A percentile compares a stretch with the other conserved stretches of the same genome.
Conservation (phyloP, 2,329 filamentous ascomycete genomes). For the Parafenestella ontariensis region DNA sequence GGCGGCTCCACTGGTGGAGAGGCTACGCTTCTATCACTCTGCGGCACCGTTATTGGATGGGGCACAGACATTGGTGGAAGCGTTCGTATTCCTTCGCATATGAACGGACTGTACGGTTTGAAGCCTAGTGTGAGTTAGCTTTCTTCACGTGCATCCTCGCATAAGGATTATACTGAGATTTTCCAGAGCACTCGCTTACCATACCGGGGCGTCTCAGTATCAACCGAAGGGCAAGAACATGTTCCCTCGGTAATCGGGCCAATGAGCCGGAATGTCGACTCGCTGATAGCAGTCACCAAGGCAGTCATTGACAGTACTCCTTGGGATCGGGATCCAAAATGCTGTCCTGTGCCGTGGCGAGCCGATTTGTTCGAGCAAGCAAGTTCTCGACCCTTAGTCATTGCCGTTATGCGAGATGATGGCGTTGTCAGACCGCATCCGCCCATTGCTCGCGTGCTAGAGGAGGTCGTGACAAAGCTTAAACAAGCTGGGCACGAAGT, state of each 20-base stretch:
- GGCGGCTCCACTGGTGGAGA: constrained; percentile 68
- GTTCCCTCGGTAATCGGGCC: constrained; percentile 69
- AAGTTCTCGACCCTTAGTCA: constrained; percentile 55
- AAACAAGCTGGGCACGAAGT: constrained; percentile 61
- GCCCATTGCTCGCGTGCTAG: constrained; percentile 57
- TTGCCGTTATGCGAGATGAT: constrained; percentile 61
- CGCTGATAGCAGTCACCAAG: constrained; percentile 59
- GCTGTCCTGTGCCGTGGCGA: constrained; percentile 63
- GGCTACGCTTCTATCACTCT: constrained; percentile 62
- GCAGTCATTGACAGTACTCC: constrained; percentile 57
- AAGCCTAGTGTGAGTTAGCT: constrained; percentile 53
- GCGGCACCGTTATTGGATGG: constrained; percentile 63
- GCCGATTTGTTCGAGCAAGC: constrained; percentile 52
- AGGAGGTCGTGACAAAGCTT: constrained; percentile 49
- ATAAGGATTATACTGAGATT: background rate
- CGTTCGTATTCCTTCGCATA: constrained; percentile 66
- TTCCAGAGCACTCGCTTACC: constrained; percentile 63
- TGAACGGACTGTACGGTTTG: constrained; percentile 65
- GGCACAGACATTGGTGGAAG: constrained; percentile 66
- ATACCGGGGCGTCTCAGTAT: constrained; percentile 65
- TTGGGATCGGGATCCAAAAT: constrained; percentile 63
- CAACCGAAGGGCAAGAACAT: constrained; percentile 69
- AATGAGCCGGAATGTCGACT: constrained; percentile 60
- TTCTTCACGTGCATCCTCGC: no score
- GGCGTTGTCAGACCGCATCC: constrained; percentile 64